Conservation (phyloP, 129 eudicot genomes). For the Centella asiatica region DNA sequence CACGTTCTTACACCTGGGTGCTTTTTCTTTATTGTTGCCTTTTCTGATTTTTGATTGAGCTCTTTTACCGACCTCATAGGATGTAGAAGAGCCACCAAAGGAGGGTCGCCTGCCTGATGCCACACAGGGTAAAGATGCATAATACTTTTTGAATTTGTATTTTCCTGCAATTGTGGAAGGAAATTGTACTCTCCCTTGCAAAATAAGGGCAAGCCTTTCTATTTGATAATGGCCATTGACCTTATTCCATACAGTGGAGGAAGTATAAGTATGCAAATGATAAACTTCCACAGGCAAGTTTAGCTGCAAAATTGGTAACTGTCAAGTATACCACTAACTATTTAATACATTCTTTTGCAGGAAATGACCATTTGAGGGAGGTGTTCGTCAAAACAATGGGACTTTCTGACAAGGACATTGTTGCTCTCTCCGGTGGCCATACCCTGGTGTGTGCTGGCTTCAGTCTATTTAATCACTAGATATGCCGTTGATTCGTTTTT, state of each 20-base stretch:
- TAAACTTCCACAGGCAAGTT: not conserved
- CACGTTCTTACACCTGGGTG: not conserved
- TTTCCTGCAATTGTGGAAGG: not conserved
- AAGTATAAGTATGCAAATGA: no score
- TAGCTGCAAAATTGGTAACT: not conserved
- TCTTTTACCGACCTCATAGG: constrained; percentile 28
- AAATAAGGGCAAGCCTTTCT: no score
- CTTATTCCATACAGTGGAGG: no score
- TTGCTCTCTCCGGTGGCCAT: constrained; percentile 93
- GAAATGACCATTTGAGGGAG: constrained; percentile 65
- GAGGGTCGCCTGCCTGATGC: constrained; percentile 97
- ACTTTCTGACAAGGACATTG: constrained; percentile 71
- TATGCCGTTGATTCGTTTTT: not conserved
- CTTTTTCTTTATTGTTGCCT: not conserved
- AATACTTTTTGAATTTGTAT: not conserved
- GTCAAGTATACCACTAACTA: not conserved
- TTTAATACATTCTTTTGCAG: constrained; percentile 19
- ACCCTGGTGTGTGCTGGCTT: constrained; percentile 49
- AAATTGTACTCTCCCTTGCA: no score
- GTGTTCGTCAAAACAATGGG: constrained; percentile 74
- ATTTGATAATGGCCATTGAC: no score
- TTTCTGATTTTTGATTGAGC: not conserved
- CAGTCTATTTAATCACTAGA: not conserved
- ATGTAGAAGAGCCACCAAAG: constrained; percentile 46
- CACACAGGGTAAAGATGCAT: constrained; percentile 44